phyloP scores from a whole-genome alignment of 192 early-diverging fungal genomes.

The Coemansia reversa region DNA sequence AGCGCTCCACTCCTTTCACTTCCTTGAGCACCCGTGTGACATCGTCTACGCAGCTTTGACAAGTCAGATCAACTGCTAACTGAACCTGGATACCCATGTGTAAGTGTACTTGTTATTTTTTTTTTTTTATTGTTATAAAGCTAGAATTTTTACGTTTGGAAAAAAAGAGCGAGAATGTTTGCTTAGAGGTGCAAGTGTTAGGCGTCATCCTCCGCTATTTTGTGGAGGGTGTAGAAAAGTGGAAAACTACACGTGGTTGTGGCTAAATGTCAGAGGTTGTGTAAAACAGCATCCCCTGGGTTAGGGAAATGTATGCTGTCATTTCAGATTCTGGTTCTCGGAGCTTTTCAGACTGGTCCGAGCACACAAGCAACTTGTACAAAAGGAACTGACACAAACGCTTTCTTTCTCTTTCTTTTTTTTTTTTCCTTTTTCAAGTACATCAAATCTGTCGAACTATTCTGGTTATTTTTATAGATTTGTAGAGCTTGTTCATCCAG shows the following conservation, averaged over 20 bases:
- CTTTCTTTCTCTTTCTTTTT: background rate
- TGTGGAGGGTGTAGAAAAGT: no score
- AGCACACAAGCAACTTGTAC: no score
- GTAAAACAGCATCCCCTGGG: no score
- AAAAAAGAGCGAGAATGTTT: background rate
- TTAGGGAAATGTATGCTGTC: no score
- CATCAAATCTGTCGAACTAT: no score
- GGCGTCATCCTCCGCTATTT: no score
- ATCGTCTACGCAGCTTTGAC: constrained; percentile 72
- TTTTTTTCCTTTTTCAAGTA: background rate
- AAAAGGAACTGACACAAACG: no score
- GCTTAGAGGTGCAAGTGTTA: background rate
- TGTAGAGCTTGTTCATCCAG: background rate
- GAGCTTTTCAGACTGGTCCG: no score
- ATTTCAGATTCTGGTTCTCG: no score
- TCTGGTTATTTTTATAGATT: background rate
- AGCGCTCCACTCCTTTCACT: constrained; percentile 60
- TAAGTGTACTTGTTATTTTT: background rate
- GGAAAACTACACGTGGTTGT: no score
- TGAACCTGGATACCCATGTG: constrained; percentile 60
- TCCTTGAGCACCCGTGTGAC: constrained; percentile 59
- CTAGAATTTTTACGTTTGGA: no score
- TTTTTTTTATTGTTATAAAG: background rate
- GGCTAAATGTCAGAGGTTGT: no score
- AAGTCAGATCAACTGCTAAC: constrained; percentile 86